Percentiles rank a stretch among this genome's conserved stretches.
Evolutionary conservation across 352 stramenopile species (phyloP).

Genomic region (Pythium myriotylum): DNA sequence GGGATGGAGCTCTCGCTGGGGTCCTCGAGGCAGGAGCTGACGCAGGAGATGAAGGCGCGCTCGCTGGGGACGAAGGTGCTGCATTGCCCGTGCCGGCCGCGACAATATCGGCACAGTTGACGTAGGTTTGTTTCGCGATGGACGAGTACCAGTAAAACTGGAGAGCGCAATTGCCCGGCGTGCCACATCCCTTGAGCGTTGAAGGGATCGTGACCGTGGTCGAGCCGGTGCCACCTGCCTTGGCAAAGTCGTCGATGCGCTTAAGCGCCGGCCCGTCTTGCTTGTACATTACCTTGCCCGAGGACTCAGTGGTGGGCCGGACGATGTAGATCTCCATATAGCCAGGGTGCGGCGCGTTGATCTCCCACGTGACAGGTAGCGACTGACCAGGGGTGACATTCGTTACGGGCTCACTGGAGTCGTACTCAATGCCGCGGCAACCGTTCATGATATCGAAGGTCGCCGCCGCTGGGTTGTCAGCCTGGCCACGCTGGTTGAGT

Average conservation of each 20-base stretch:
- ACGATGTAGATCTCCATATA: constrained; percentile 59
- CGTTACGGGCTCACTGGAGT: constrained; percentile 42
- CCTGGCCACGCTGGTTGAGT: constrained; percentile 45
- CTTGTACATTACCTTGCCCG: constrained; percentile 51
- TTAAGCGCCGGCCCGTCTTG: constrained; percentile 35
- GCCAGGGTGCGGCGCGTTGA: constrained; percentile 56
- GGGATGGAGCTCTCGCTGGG: too few species aligned
- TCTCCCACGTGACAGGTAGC: constrained; percentile 47
- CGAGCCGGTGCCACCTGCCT: constrained; percentile 28
- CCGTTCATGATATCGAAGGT: constrained; percentile 69
- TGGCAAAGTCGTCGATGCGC: constrained; percentile 43
- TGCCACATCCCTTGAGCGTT: constrained; percentile 39
- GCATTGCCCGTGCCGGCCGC: constrained; percentile 26
- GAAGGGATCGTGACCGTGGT: constrained; percentile 41
- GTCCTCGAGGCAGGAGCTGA: background rate
- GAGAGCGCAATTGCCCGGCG: constrained; percentile 45
- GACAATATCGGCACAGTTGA: constrained; percentile 54
- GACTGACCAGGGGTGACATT: constrained; percentile 35
- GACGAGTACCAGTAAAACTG: constrained; percentile 69
- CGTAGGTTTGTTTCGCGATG: constrained; percentile 57
- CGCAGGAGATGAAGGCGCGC: background rate
- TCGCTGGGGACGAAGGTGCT: background rate
- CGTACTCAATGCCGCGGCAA: constrained; percentile 56
- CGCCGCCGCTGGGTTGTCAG: constrained; percentile 38
- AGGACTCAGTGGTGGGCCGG: constrained; percentile 37